phyloP scores from a whole-genome alignment of 176 grass and related monocot species.

The Hordeum vulgare region MorexV3_pseudomolecules_assembly NC_058520.1:542035226-542035725 shows the following conservation, averaged over 20 bases:
- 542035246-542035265: constrained; percentile 29
- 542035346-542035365: constrained; percentile 8
- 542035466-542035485: not conserved
- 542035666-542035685: not conserved
- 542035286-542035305: not conserved
- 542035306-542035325: not conserved
- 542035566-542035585: not conserved
- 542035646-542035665: not conserved
- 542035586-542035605: not conserved
- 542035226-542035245: constrained; percentile 30
- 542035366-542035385: not conserved
- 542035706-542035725: not conserved
- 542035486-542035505: not conserved
- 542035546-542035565: not conserved
- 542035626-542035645: not conserved
- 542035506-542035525: not conserved
- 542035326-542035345: not conserved
- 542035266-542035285: not conserved
- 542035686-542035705: not conserved
- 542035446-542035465: no score
- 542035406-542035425: not conserved
- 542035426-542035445: not conserved
- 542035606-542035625: not conserved
- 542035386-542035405: not conserved
- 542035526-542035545: not conserved